Base-by-base conservation (phyloP, 108 stramenopile genomes). In the Nitzschia palea region DNA sequence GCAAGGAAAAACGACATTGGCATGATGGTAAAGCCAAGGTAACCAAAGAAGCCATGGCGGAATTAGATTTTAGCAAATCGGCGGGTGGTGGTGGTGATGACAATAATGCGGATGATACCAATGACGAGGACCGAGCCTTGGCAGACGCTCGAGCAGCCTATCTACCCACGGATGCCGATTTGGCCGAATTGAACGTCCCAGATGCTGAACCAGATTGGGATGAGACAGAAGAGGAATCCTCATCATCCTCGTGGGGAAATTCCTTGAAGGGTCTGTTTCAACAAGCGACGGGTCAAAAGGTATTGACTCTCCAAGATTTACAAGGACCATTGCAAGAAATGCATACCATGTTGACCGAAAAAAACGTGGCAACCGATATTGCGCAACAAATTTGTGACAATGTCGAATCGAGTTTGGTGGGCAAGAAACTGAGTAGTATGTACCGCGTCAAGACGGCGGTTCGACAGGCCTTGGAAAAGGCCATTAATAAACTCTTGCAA, bases 341-440 rank as follows among this genome's bases (percentile, higher is more conserved):
- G 84, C 74, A 95, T 58, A 74, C 82, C 75, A 53, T 87, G 22
- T 64, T 98, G 17, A 82, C 93, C 32, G 74, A 78, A 31, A 95
- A 96, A 65, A 98, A 98, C 72, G 97, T 97, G 4, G 95, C 96
- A 1, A 54, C 68, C 10, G 92, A 91, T 20, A 87, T 96, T 53
- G 98, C 92, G 9, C 48, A 79, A 36, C 83, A 90, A 9, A 83
- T 94, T 28, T 89, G 87, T 55, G 65, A 71, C 12, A 77, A 62
- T 33, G 86, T 90, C 4, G 68, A 83, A 44, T 50, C 52, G 17
- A 72, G 80, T 47, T 64, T 94, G 45, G 62, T 87, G 23, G 87
- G 87, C 10, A 90, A 90, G 73, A 81, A 75, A 33, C 67, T 94
- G 59, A 81, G 73, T 23, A 77, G 80, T 6, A 74, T 90, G 65